Conservation (phyloP, 2,329 filamentous ascomycete species). For the Claviceps fusiformis region DNA sequence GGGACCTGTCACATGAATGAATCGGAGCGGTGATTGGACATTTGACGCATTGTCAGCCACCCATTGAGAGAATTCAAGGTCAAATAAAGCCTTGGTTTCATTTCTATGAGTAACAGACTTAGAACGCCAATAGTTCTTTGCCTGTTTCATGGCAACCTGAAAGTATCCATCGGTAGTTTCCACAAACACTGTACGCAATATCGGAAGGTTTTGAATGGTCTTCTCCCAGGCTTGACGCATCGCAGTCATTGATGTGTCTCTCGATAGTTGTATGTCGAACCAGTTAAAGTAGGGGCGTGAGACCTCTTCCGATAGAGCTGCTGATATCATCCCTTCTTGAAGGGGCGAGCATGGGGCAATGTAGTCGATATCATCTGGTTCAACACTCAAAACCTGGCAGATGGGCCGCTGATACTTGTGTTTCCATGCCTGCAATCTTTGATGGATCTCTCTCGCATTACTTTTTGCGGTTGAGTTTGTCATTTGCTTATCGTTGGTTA, state of each 20-base stretch:
- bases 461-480: conserved; percentile 4
- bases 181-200: conserved; percentile 62
- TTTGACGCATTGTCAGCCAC: conserved; percentile 33
- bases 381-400: conserved; percentile 37
- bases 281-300: conserved; percentile 60
- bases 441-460: conserved; percentile 35
- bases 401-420: conserved; percentile 44
- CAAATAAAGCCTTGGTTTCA: conserved; percentile 20
- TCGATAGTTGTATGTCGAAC: conserved; percentile 47
- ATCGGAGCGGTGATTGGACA: conserved; percentile 37
- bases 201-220: conserved; percentile 38
- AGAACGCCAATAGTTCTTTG: conserved; percentile 30
- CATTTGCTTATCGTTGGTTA: conserved; percentile 12
- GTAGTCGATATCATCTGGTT: conserved; percentile 46
- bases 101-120: conserved; percentile 14
- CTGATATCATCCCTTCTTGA: conserved; percentile 74
- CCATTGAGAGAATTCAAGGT: conserved; percentile 35
- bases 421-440: conserved; percentile 48
- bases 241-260: conserved; percentile 26
- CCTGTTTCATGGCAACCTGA: conserved; percentile 49
- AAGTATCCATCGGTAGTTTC: conserved; percentile 62
- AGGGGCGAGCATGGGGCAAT: conserved; percentile 74
- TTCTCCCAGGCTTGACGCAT: conserved; percentile 45
- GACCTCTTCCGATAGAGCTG: conserved; percentile 41
- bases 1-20: conserved; percentile 25